Base-by-base conservation (phyloP, 768 basidiomycete genomes). In the Boletus rubropictus region DNA sequence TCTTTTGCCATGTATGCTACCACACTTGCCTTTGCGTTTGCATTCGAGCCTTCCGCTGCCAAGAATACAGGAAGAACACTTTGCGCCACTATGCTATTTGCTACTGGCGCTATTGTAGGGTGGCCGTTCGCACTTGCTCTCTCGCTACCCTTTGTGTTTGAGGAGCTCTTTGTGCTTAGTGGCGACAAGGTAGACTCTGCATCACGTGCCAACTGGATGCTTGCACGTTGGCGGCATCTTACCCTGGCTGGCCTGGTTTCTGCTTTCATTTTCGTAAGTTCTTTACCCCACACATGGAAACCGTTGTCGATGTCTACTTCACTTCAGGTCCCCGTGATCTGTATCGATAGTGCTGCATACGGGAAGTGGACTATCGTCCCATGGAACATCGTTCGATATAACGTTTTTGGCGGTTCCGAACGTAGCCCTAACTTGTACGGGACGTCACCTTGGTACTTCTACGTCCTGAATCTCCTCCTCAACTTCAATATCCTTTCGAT, bases 51-150 rank as follows among this genome's bases (percentile, higher is more conserved):
- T 4, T 71, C 85, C 0, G 81, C 74, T 55, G 60, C 71, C 51
- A 58, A 62, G 33, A 76, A 84, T 59, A 61, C 69, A 50, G 71
- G 70, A 38, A 75, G 86, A 28, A 83, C 86, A 9, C 63, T 86
- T 22, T 67, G 74, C 7, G 81, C 87, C 0, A 88, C 88, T 0
- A 49, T 85, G 38, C 67, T 75, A 39, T 89, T 92, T 61, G 90
- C 89, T 2, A 62, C 81, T 6, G 94, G 90, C 5, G 89, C 83
- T 2, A 79, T 98, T 41, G 78, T 97, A 28, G 96, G 95, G 5
- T 99, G 96, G 96, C 96, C 96, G 6, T 99, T 99, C 64, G 75
- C 89, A n/a, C 74, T 92, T 15, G 82, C 89, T 1, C 74, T 97
- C 7, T 81, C 89, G 0, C 68, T 96, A 12, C 96, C 96, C 1